Base-by-base conservation (phyloP, 805 yeast species). In the Debaryomyces hansenii region DNA sequence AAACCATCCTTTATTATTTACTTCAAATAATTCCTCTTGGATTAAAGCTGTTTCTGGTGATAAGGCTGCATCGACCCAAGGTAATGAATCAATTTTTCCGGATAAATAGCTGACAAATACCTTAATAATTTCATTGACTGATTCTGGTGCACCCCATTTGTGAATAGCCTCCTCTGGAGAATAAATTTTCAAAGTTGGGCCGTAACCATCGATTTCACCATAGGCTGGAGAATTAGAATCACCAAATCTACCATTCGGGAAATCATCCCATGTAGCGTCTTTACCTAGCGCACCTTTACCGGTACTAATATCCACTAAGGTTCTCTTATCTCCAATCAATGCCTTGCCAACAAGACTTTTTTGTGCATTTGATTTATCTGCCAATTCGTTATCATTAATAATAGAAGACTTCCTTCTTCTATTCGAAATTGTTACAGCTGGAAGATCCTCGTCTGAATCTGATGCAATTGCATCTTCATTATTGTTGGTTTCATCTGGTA, bases 161-260 rank as follows among this genome's bases (percentile, higher is more conserved):
- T 79, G 80, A 41, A 77, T 71, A 0, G 95, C 95, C 58, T 77
- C 80, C 32, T 78, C 74, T 10, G 83, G 77, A 6, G 72, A 53
- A 40, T 85, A 78, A 4, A 89, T 83, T 59, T 91, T 91, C 57
- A 94, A 78, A 2, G 87, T 81, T 0, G 97, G 96, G 2, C 98
- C 98, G 64, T 92, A 94, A 27, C 98, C 98, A 64, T 91, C 97
- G 57, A 92, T 89, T 69, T 92, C 97, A 73, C 98, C 99, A 66
- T 87, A 92, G 1, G 98, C 98, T 15, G 97, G 97, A 29, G 96
- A 89, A 58, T 94, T 77, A 0, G 96, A 87, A 68, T 90, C 96
- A 70, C 97, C 96, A 65, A 89, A 90, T 70, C 98, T 79, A 62
- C 97, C 96, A 66, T 91, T 90, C 21, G 97, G 94, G 66, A 89